Base-by-base conservation (phyloP, 2,329 filamentous ascomycete species). In the Trichoderma gracile region DNA sequence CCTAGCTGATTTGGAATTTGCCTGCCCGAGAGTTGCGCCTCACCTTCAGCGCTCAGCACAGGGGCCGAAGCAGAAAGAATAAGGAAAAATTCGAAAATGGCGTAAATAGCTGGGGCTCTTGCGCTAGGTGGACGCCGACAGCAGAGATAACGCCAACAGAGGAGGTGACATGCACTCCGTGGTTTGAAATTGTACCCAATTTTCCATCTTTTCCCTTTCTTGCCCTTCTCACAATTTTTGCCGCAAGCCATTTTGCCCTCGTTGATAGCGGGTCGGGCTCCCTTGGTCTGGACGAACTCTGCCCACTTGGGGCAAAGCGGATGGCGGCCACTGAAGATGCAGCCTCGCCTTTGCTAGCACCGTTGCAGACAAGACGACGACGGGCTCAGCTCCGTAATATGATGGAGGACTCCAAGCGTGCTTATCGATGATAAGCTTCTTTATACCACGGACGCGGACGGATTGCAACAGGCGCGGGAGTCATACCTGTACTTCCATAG, bases 41-140 rank as follows among this genome's bases (percentile, higher is more conserved):
- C 45, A 43, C 30, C 21, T 30, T 63, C 53, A 25, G 43, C 50
- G 21, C 21, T 14, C 43, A 27, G 30, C 53, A 52, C 19, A 43
- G 23, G n/a, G 30, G 17, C 14, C 15, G 30, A 14, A 21, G 49
- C 10, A 25, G 21, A 38, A 38, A 33, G 17, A 40, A n/a, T 14
- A 50, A 49, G 27, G 25, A 59, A 50, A 59, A 59, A 50, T 17
- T 19, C 42, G 50, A 23, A 43, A 50, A 65, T 65, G 55, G 63
- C 63, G 63, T 65, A 61, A 61, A 65, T n/a, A 50, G 56, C 49
- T 42, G 63, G 56, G 63, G 49, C 53, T 65, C 63, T 65, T 65
- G 56, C 63, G 63, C 63, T 55, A 60, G 59, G 47, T 57, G 33
- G 54, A 64, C 62, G 62, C 60, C 62, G 62, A 52, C 52, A 63